Conservation (phyloP, 768 basidiomycete genomes). For the Auriculariales sp. region DNA sequence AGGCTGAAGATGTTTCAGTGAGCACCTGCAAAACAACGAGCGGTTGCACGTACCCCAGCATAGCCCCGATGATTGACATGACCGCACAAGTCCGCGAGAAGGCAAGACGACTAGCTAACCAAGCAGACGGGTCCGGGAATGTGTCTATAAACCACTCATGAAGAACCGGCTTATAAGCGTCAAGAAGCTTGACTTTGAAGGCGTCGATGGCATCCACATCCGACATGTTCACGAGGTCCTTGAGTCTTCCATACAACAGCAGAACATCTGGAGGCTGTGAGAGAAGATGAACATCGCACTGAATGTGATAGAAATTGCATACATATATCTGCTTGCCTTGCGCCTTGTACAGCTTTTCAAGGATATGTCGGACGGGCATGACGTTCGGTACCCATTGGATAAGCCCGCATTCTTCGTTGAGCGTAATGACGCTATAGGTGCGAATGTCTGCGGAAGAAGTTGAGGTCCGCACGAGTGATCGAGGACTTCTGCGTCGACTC, state of each 20-base stretch:
- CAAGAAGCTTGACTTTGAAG: constrained; percentile 41
- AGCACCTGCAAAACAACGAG: not conserved
- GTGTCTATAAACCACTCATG: constrained; percentile 96
- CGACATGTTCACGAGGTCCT: constrained; percentile 24
- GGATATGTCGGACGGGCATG: constrained; percentile 60
- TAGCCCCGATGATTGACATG: constrained; percentile 97
- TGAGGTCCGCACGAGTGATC: not conserved
- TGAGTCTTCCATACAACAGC: constrained; percentile 34
- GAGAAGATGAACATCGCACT: too few species aligned
- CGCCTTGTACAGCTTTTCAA: constrained; percentile 51
- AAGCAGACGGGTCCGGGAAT: constrained; percentile 91
- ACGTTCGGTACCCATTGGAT: constrained; percentile 99
- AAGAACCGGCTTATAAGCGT: constrained; percentile 64
- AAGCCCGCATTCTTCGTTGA: constrained; percentile 94
- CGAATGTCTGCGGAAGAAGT: constrained; percentile 51
- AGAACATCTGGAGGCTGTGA: constrained; percentile 30
- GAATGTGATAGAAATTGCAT: too few species aligned
- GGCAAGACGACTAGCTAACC: constrained; percentile 76
- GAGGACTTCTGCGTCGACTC: constrained; percentile 25
- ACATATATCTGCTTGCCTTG: constrained; percentile 35
- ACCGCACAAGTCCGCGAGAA: constrained; percentile 88
- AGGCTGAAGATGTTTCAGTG: constrained; percentile 33
- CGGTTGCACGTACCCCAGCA: constrained; percentile 57
- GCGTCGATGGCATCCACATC: constrained; percentile 37
- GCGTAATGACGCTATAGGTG: constrained; percentile 94